phyloP scores from a whole-genome alignment of 306 rosid species.

The Chamaecrista fasciculata region DNA sequence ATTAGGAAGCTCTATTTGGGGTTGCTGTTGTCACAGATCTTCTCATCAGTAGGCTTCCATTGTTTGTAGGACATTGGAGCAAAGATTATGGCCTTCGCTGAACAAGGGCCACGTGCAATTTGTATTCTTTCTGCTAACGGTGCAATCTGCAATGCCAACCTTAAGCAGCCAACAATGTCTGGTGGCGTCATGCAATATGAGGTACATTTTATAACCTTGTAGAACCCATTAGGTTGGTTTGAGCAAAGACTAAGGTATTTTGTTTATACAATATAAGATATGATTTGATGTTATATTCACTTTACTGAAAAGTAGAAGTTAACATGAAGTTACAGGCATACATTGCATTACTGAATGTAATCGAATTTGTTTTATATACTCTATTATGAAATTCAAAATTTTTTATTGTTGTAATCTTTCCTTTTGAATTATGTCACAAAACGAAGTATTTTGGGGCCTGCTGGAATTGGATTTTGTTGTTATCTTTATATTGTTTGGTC shows the following conservation, averaged over 20 bases:
- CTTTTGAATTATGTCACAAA: no score
- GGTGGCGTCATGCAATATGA: constrained; percentile 55
- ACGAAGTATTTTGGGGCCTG: neutral
- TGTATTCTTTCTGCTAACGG: constrained; percentile 79
- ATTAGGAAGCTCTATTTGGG: neutral
- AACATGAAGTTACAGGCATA: neutral
- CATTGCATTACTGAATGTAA: neutral
- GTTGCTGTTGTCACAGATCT: constrained; percentile 9
- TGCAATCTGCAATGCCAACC: constrained; percentile 54
- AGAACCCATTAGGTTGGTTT: neutral
- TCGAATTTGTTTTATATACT: neutral
- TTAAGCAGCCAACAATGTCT: constrained; percentile 46
- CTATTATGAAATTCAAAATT: no score
- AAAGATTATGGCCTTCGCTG: constrained; percentile 51
- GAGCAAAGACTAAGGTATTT: neutral
- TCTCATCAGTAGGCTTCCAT: constrained; percentile 3
- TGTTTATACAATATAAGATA: neutral
- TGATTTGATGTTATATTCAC: neutral
- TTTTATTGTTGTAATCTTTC: no score
- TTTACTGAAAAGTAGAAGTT: neutral
- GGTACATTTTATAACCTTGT: constrained; percentile 44
- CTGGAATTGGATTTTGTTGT: neutral
- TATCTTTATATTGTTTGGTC: neutral
- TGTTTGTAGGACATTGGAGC: constrained; percentile 69
- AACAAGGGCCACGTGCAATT: constrained; percentile 63